Percentiles rank a stretch among this genome's conserved stretches.
Conservation (phyloP, 441 rosid species). For the Sinapis alba region DNA sequence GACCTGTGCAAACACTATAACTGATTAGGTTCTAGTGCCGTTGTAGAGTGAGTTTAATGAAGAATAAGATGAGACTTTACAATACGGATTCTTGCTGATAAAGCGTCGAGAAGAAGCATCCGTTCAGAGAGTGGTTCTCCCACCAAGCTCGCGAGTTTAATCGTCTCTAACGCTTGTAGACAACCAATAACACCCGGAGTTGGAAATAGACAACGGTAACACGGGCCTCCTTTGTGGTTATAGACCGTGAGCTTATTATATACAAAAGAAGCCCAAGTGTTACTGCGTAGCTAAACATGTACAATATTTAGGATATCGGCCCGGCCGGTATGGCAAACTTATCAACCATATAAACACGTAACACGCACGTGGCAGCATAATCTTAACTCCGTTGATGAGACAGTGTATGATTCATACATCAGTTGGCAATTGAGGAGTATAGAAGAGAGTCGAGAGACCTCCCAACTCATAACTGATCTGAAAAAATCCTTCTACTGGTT, state of each 20-base stretch:
- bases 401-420: not conserved
- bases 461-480: not conserved
- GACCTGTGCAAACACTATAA: slow-evolving; percentile 51
- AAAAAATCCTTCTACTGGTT: not conserved
- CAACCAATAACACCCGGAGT: slow-evolving; percentile 93
- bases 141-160: slow-evolving; percentile 78
- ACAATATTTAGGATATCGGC: not conserved
- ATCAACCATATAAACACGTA: not conserved
- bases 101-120: slow-evolving; percentile 90
- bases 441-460: not conserved
- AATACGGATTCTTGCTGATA: slow-evolving; percentile 73
- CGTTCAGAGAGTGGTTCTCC: slow-evolving; percentile 90
- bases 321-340: not conserved
- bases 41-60: not conserved
- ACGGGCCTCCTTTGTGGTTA: slow-evolving; percentile 85
- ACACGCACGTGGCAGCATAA: slow-evolving; percentile 15
- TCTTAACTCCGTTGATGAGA: slow-evolving; percentile 10
- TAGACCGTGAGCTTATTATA: slow-evolving; percentile 70
- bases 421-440: not conserved
- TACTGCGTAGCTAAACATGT: not conserved
- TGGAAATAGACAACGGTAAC: slow-evolving; percentile 94
- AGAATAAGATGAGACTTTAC: slow-evolving; percentile 45
- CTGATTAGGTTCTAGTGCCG: not conserved
- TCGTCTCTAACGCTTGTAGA: slow-evolving; percentile 92
- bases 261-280: not conserved